These are phyloP conservation scores for Parathielavia hyrcaniae DNA, from an alignment of 495 filamentous ascomycete species.

Conservation along the genomic window DNA sequence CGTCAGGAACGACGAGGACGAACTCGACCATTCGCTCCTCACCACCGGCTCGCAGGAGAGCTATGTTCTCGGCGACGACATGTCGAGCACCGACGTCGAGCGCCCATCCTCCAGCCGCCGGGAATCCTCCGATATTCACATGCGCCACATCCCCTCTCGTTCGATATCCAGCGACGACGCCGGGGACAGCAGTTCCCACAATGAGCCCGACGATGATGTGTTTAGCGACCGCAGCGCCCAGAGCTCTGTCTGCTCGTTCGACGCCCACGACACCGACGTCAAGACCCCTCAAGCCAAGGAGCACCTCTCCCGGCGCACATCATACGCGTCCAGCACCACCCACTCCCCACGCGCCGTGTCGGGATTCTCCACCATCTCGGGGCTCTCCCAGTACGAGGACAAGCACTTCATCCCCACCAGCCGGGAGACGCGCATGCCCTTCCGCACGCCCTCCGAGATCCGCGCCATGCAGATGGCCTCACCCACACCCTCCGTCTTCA, in stretches of 20 bases:
- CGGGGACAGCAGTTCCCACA: slow-evolving; percentile 40
- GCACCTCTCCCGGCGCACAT: slow-evolving; percentile 14
- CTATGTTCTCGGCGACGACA: slow-evolving; percentile 22
- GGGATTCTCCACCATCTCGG: slow-evolving; percentile 37
- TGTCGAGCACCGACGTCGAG: slow-evolving; percentile 7
- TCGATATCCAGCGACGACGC: slow-evolving; percentile 30
- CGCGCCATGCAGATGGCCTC: slow-evolving; percentile 74
- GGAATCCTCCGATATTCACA: slow-evolving; percentile 19
- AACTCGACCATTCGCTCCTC: slow-evolving; percentile 32
- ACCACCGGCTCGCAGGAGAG: slow-evolving; percentile 32
- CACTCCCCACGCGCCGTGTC: slow-evolving; percentile 27
- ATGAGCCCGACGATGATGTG: slow-evolving; percentile 49
- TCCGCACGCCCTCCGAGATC: slow-evolving; percentile 65
- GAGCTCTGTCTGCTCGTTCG: slow-evolving; percentile 41
- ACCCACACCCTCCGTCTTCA: slow-evolving; percentile 47
- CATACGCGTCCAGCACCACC: slow-evolving; percentile 9
- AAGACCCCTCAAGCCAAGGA: slow-evolving; percentile 18
- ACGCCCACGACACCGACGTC: slow-evolving; percentile 24
- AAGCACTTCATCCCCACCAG: slow-evolving; percentile 39
- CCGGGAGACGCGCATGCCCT: slow-evolving; percentile 37
- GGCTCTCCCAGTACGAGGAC: slow-evolving; percentile 40
- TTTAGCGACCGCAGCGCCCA: slow-evolving; percentile 49
- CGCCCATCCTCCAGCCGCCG: slow-evolving; percentile 16
- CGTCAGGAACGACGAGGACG: slow-evolving; percentile 15
- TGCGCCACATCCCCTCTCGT: slow-evolving; percentile 23